These are phyloP conservation scores for Ustilago lituana DNA, from an alignment of 1,284 basidiomycete species.

Conservation along the genomic window DNA sequence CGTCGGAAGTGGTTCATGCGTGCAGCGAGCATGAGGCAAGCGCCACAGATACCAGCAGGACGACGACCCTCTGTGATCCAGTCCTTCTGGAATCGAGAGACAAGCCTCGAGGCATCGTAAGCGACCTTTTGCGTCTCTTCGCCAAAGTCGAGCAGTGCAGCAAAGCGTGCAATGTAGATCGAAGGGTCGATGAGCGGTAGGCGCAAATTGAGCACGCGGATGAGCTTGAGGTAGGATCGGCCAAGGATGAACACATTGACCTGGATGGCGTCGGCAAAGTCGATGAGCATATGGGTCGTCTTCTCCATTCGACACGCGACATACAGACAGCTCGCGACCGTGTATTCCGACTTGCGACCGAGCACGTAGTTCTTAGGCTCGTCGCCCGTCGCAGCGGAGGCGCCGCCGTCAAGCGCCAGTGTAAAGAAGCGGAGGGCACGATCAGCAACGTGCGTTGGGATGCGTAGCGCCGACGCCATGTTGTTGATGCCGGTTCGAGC, in stretches of 20 bases:
- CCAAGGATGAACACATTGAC: slow-evolving; percentile 98
- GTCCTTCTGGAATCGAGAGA: slow-evolving; percentile 92
- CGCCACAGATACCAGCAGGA: slow-evolving; percentile 96
- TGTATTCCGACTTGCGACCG: slow-evolving; percentile 88
- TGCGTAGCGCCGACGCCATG: slow-evolving; percentile 79
- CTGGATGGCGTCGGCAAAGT: slow-evolving; percentile 75
- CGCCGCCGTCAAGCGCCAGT: slow-evolving; percentile 83
- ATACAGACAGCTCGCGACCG: slow-evolving; percentile 94
- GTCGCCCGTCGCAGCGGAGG: slow-evolving; percentile 48
- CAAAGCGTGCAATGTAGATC: slow-evolving; percentile 95
- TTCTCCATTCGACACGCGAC: slow-evolving; percentile 91
- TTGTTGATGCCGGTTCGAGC: slow-evolving; percentile 83
- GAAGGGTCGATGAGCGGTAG: slow-evolving; percentile 93
- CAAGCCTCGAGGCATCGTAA: slow-evolving; percentile 90
- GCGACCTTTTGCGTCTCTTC: slow-evolving; percentile 91
- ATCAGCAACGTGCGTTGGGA: slow-evolving; percentile 82
- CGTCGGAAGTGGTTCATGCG: slow-evolving; percentile 98
- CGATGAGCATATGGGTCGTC: slow-evolving; percentile 94
- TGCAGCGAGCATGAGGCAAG: slow-evolving; percentile 90
- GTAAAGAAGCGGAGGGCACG: slow-evolving; percentile 89
- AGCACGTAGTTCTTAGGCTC: slow-evolving; percentile 65
- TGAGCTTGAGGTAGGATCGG: slow-evolving; percentile 92
- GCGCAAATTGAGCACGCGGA: slow-evolving; percentile 83
- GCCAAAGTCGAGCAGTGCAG: slow-evolving; percentile 95
- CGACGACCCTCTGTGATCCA: slow-evolving; percentile 97